These are phyloP conservation scores for Aureobasidium zeae DNA, from an alignment of 2,329 filamentous ascomycete genomes.

Conservation along the genomic window DNA sequence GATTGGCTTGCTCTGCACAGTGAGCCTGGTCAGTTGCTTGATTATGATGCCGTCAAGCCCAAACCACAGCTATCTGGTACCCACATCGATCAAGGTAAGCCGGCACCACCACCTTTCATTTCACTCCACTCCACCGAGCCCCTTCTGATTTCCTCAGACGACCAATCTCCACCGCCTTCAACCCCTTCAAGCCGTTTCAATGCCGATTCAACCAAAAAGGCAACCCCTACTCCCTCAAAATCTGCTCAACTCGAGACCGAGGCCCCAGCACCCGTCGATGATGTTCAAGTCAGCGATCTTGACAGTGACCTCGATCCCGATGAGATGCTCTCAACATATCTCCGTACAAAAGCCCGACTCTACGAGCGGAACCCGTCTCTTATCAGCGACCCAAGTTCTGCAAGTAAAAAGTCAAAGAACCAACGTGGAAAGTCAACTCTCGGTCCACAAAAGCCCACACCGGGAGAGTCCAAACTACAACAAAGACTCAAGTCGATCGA, in stretches of 20 bases:
- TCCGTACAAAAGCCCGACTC: constrained; percentile 57
- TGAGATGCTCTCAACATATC: constrained; percentile 57
- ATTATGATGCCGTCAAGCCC: constrained; percentile 27
- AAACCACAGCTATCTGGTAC: constrained; percentile 16
- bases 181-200: constrained; percentile 3
- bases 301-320: constrained; percentile 43
- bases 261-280: constrained; percentile 16
- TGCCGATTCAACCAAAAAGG: not conserved
- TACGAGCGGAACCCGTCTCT: constrained; percentile 43
- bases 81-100: constrained; percentile 13
- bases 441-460: constrained; percentile 18
- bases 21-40: constrained; percentile 28
- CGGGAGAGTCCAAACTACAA: constrained; percentile 55
- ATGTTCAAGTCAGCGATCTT: constrained; percentile 38
- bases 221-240: not conserved
- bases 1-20: constrained; percentile 85
- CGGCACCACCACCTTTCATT: not conserved
- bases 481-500: constrained; percentile 70
- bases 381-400: constrained; percentile 38
- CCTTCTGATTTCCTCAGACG: constrained; percentile 12
- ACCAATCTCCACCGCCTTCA: not conserved
- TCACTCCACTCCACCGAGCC: not conserved
- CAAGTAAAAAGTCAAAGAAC: constrained; percentile 31
- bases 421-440: constrained; percentile 19
- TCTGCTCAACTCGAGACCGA: not conserved